These are phyloP conservation scores for Oemleria cerasiformis DNA, from an alignment of 306 rosid genomes.

Conservation along the genomic window DNA sequence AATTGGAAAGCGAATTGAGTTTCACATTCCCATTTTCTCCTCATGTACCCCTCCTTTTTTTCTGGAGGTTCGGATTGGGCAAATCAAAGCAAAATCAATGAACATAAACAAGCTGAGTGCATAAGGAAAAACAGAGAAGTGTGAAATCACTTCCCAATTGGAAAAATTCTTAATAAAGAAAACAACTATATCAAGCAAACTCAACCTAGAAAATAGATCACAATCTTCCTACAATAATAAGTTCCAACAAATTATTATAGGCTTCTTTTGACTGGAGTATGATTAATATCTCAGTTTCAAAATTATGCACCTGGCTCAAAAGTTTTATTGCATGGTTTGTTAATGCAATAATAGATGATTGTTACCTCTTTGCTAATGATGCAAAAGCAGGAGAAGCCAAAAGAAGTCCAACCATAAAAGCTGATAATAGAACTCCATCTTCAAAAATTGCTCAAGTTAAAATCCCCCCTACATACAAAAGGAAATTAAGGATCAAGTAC, in stretches of 20 bases:
- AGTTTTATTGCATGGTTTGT: background rate
- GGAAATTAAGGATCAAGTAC: background rate
- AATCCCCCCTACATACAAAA: conserved; percentile 68
- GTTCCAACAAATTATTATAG: background rate
- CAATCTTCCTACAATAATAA: too few relatives aligned
- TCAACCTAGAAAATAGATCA: too few relatives aligned
- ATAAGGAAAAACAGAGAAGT: too few relatives aligned
- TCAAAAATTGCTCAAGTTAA: conserved; percentile 82
- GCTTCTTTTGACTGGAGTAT: background rate
- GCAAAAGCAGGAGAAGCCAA: conserved; percentile 92
- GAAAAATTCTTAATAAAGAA: too few relatives aligned
- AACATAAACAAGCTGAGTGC: too few relatives aligned
- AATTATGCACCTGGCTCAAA: background rate
- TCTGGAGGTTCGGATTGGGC: too few relatives aligned
- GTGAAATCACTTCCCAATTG: too few relatives aligned
- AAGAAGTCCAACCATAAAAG: conserved; percentile 95
- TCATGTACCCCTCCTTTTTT: too few relatives aligned
- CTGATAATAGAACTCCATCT: conserved; percentile 89
- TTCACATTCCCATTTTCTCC: too few relatives aligned
- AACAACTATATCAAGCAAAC: too few relatives aligned
- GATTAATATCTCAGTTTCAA: background rate
- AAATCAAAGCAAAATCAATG: too few relatives aligned
- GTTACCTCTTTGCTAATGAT: conserved; percentile 76
- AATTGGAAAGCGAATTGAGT: too few relatives aligned
- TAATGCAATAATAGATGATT: background rate